Evolutionary conservation across 371 early-diverging fungal genomes (phyloP).

Genomic region (Entomophthora muscae): DNA sequence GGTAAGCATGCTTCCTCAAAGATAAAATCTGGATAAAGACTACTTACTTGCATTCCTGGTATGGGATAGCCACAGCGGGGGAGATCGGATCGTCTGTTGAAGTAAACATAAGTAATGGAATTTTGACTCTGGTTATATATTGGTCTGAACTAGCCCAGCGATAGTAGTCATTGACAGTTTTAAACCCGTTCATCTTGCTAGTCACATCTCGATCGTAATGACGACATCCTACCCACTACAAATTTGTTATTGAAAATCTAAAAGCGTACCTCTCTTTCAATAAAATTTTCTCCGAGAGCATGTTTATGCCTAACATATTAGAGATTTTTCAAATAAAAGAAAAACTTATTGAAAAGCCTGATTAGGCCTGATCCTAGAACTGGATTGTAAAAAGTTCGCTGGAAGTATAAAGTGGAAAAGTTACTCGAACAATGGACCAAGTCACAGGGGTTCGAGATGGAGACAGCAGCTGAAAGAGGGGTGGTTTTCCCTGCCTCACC

Average conservation of each 20-base stretch:
- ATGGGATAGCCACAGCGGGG: conserved; percentile 46
- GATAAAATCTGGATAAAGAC: neutral
- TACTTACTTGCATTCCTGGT: conserved; percentile 30
- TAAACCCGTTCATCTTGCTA: conserved; percentile 43
- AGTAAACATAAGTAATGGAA: conserved; percentile 66
- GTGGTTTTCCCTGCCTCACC: conserved; percentile 68
- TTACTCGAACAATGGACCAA: conserved; percentile 21
- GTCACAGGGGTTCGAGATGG: conserved; percentile 79
- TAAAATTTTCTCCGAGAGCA: neutral
- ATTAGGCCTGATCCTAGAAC: neutral
- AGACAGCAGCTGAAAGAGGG: conserved; percentile 51
- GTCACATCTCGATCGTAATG: conserved; percentile 70
- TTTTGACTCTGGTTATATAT: conserved; percentile 45
- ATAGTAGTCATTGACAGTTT: conserved; percentile 74
- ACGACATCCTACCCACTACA: conserved; percentile 19
- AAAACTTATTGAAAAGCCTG: neutral
- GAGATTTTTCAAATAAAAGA: conserved; percentile 1
- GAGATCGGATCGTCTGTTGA: conserved; percentile 89
- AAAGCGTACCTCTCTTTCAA: neutral
- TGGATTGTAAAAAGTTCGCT: conserved; percentile 29
- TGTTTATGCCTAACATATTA: conserved; percentile 15
- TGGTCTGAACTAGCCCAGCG: conserved; percentile 49
- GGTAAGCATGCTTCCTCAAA: neutral
- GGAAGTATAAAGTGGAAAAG: conserved; percentile 25
- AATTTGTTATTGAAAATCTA: neutral